Percentiles rank a stretch among this genome's conserved stretches.
These are phyloP conservation scores for Tolypocladium inflatum DNA, from an alignment of 2,329 filamentous ascomycete species.

Conservation along the genomic window DNA sequence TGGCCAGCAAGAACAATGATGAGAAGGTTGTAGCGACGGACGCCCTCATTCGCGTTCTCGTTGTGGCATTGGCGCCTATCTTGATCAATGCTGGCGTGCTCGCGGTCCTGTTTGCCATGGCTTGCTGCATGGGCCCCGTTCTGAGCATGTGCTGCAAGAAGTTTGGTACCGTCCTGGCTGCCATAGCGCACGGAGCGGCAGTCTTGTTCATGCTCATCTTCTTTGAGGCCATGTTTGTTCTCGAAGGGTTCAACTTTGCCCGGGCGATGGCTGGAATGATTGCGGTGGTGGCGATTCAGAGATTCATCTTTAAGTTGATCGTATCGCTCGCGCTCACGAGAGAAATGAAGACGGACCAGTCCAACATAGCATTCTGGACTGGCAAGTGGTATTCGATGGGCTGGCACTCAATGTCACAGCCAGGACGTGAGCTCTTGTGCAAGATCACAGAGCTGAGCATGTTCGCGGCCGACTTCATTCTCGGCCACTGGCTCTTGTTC, in stretches of 20 bases:
- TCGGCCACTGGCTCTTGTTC: slow-evolving; percentile 86
- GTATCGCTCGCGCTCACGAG: slow-evolving; percentile 76
- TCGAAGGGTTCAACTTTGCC: slow-evolving; percentile 79
- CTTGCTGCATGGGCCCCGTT: slow-evolving; percentile 93
- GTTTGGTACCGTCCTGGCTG: slow-evolving; percentile 89
- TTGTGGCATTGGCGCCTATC: slow-evolving; percentile 80
- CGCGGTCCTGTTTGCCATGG: slow-evolving; percentile 77
- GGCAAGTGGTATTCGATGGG: slow-evolving; percentile 99
- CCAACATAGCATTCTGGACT: slow-evolving; percentile 99
- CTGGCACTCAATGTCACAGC: slow-evolving; percentile 93
- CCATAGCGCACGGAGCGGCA: slow-evolving; percentile 80
- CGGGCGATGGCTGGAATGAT: slow-evolving; percentile 86
- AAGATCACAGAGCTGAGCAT: slow-evolving; percentile 97
- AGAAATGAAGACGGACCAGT: slow-evolving; percentile 90
- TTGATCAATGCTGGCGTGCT: slow-evolving; percentile 81
- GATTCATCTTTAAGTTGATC: slow-evolving; percentile 93
- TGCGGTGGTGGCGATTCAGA: slow-evolving; percentile 77
- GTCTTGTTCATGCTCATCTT: slow-evolving; percentile 80
- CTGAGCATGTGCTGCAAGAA: slow-evolving; percentile 99
- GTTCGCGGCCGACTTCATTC: slow-evolving; percentile 89
- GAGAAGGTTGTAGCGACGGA: slow-evolving; percentile 44
- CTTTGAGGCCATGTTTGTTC: slow-evolving; percentile 92
- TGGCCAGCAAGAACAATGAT: slow-evolving; percentile 25
- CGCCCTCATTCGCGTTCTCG: slow-evolving; percentile 66
- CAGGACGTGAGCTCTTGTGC: slow-evolving; percentile 93